phyloP scores from a whole-genome alignment of 495 filamentous ascomycete species.

The Arthonia radiata region DNA sequence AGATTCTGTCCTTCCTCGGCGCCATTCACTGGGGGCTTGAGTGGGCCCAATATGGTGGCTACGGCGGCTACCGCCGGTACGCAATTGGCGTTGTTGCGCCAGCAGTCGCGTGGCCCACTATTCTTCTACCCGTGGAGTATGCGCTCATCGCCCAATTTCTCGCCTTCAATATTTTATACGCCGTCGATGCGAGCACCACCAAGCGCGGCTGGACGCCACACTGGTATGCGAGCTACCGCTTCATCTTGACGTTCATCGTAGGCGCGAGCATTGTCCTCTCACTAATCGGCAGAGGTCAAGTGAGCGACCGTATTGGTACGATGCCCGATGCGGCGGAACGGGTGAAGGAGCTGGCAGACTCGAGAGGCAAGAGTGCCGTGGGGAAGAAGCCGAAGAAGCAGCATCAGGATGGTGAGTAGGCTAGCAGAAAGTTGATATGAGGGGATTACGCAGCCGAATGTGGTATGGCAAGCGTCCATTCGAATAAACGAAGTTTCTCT shows the following conservation, averaged over 20 bases:
- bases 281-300: conserved; percentile 66
- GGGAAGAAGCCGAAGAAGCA: too few species aligned
- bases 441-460: conserved; percentile 4
- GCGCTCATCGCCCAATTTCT: conserved; percentile 79
- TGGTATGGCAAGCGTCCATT: conserved; percentile 3
- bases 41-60: conserved; percentile 50
- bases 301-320: conserved; percentile 30
- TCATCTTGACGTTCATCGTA: conserved; percentile 84
- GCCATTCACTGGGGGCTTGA: conserved; percentile 89
- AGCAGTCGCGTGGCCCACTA: conserved; percentile 77
- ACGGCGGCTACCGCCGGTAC: conserved; percentile 52
- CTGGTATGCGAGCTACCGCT: conserved; percentile 89
- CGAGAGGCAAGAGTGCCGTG: too few species aligned
- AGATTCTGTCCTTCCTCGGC: conserved; percentile 89
- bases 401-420: too few species aligned
- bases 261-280: conserved; percentile 68
- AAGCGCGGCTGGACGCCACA: conserved; percentile 57
- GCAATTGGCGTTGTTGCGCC: conserved; percentile 61
- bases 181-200: conserved; percentile 56
- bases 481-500: too few species aligned
- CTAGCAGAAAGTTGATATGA: conserved; percentile 2
- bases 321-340: conserved; percentile 29
- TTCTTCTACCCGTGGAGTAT: conserved; percentile 65
- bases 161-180: conserved; percentile 74
- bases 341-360: conserved; percentile 36